Base-by-base conservation (phyloP, 192 early-diverging fungal species). In the Backusella parvicylindrica region DNA sequence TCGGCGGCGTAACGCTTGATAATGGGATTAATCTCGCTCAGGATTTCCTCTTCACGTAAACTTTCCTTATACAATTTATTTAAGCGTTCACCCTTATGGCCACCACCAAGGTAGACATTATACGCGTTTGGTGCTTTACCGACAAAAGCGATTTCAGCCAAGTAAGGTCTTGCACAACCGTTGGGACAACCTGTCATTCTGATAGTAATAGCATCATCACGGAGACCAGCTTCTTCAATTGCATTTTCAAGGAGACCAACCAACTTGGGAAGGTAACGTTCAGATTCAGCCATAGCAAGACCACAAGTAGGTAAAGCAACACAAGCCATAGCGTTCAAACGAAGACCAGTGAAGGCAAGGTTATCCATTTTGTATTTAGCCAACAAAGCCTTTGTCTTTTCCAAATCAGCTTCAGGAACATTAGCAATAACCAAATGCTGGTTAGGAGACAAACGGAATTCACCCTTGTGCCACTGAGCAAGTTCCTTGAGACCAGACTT, bases 161-260 rank as follows among this genome's bases (percentile, higher is more conserved):
- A 89, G 77, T 95, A 94, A 11, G 97, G 97, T 26, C 97, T 87
- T 3, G 97, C 97, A 77, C 97, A 98, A 75, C 96, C 96, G 82
- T 98, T 98, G n/a, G 97, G 97, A 79, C 97, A 98, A 68, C 97
- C 97, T 0, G 97, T 98, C 97, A 98, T 98, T 74, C 97, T 90
- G 74, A 98, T 95, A 26, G 93, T 93, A 76, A 98, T 95, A 66
- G 94, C 93, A 79, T 98, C 94, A 37, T 95, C 82, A 50, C 92
- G 84, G 70, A 98, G 75, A 12, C 97, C 97, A 36, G 91, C 83
- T 65, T 89, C 89, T 74, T 95, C 93, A 72, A 98, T 84, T 33
- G 92, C 83, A 0, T 81, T 74, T 81, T 98, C 97, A 70, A 98
- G 87, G 79, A 87, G 87, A 23, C 84, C 84, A 50, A 98, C 92